phyloP scores from a whole-genome alignment of 163 green algal species.

The Chlorella variabilis region DNA sequence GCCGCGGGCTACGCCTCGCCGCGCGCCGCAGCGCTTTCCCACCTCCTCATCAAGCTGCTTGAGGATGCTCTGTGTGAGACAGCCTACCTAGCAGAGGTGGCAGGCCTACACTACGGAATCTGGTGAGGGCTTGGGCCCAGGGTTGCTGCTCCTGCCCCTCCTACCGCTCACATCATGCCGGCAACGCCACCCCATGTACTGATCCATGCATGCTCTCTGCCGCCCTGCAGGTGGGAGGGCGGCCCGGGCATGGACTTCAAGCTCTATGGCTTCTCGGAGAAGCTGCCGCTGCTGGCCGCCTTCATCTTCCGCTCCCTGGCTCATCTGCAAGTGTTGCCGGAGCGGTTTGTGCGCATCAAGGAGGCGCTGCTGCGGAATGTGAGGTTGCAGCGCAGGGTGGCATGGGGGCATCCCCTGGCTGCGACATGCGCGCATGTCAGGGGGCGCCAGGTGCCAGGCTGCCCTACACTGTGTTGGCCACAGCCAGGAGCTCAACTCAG shows the following conservation, averaged over 20 bases:
- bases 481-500: too few species aligned
- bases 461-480: too few species aligned
- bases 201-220: too few species aligned
- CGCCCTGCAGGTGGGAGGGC: conserved; percentile 37
- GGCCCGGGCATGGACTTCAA: conserved; percentile 76
- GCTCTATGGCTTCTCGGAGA: conserved; percentile 90
- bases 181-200: too few species aligned
- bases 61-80: conserved; percentile 88
- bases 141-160: background rate
- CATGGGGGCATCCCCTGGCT: too few species aligned
- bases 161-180: too few species aligned
- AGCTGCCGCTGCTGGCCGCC: conserved; percentile 73
- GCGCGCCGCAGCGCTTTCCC: conserved; percentile 54
- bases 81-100: conserved; percentile 90
- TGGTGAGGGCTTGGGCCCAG: conserved; percentile 30
- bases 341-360: conserved; percentile 63
- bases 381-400: background rate
- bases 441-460: too few species aligned
- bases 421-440: too few species aligned
- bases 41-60: conserved; percentile 80
- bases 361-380: conserved; percentile 63
- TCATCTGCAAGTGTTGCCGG: conserved; percentile 15
- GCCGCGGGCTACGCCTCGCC: conserved; percentile 54
- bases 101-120: conserved; percentile 68
- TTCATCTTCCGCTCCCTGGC: conserved; percentile 69